phyloP scores from a whole-genome alignment of 2,329 filamentous ascomycete species.

The Lachnellula hyalina region DNA sequence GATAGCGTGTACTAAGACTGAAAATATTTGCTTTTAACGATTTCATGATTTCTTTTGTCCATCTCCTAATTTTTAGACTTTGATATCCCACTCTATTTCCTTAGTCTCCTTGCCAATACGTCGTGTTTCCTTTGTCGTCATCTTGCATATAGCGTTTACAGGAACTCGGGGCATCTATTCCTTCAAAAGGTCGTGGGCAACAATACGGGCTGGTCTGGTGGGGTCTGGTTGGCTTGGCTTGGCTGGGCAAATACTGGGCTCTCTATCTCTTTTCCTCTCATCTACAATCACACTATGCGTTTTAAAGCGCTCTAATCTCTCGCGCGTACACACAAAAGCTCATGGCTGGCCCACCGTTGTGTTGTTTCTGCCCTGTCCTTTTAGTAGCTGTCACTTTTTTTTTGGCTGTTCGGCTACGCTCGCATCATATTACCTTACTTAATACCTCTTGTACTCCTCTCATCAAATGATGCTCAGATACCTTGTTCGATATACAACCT shows the following conservation, averaged over 20 bases:
- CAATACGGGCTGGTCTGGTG: slow-evolving; percentile 36
- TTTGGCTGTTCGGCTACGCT: slow-evolving; percentile 7
- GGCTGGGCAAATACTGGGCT: slow-evolving; percentile 15
- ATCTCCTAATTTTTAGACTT: slow-evolving; percentile 26
- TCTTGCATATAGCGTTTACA: slow-evolving; percentile 30
- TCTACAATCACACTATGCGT: slow-evolving; percentile 18
- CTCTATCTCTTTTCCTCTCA: slow-evolving; percentile 16
- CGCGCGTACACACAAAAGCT: slow-evolving; percentile 21
- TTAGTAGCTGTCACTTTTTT: slow-evolving; percentile 16
- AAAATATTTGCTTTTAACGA: slow-evolving; percentile 24
- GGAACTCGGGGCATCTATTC: slow-evolving; percentile 18
- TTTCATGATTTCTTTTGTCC: slow-evolving; percentile 43
- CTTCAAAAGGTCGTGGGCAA: slow-evolving; percentile 40
- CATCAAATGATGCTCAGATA: slow-evolving; percentile 41
- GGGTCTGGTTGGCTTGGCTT: slow-evolving; percentile 19
- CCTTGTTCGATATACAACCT: slow-evolving; percentile 53
- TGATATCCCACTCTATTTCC: slow-evolving; percentile 31
- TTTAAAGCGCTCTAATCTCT: slow-evolving; percentile 26
- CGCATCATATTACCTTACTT: slow-evolving; percentile 20
- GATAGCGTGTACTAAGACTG: slow-evolving; percentile 59
- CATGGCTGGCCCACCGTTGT: slow-evolving; percentile 32
- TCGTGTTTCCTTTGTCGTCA: slow-evolving; percentile 28
- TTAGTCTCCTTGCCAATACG: slow-evolving; percentile 21
- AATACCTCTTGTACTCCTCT: slow-evolving; percentile 27
- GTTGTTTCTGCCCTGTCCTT: slow-evolving; percentile 32